Evolutionary conservation across 305 asterid genomes (phyloP), one percentile per base, ranked within the genome.

Genomic region (Striga hermonthica): DNA sequence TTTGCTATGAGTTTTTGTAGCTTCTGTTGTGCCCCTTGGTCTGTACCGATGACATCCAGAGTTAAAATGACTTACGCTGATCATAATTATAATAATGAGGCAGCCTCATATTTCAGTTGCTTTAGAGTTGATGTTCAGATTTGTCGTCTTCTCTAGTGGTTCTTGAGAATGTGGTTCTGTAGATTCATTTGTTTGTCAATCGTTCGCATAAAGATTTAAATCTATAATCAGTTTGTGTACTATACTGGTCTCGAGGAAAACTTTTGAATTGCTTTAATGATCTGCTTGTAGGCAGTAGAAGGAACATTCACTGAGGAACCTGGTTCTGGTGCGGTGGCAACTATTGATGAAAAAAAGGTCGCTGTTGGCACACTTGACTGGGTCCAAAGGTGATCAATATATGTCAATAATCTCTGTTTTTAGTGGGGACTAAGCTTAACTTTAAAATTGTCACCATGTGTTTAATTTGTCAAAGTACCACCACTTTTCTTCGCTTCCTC

Each of bases 301-400:
- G 97, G 97, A 76, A 82, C 99, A 71, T 93, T 78, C 69, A 75
- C 71, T 47, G 99, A 94, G 86, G 99, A 94, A 78, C 98, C 99
- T 61, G 99, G 97, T 65, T 94, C 98, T 67, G 98, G 99, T 81
- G 99, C 96, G 6, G 86, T 84, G 57, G 99, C 96, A 69, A 67
- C 74, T 76, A 66, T 90, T 77, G 87, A 84, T 52, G 76, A 75
- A 71, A 85, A 79, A 75, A 85, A 54, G 76, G 97, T 94, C 58
- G 84, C 95, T 50, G 88, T 90, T 68, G 99, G 99, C 78, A 82
- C 96, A 2, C 71, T 90, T 70, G 98, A 94, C 74, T 88, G 99
- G 98, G 83, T 90, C 74, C 77, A 81, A 79, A 90, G 99, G 97
- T 94, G 83, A 52, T 35, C 22, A 52, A 63, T 38, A 63, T 16